Evolutionary conservation across 2,329 filamentous ascomycete species (phyloP).

Genomic region (Harringtonia lauricola): DNA sequence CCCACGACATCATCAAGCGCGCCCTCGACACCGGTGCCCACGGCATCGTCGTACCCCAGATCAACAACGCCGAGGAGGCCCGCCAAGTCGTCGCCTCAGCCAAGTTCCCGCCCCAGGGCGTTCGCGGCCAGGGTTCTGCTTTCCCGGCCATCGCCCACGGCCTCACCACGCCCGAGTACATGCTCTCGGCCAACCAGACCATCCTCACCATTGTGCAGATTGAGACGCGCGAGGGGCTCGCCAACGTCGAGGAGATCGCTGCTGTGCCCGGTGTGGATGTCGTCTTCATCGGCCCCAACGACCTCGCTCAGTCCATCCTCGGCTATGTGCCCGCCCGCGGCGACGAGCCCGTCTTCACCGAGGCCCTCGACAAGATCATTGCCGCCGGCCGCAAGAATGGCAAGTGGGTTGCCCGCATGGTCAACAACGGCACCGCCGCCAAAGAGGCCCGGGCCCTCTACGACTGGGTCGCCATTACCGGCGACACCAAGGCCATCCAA

Average conservation of each 20-base stretch:
- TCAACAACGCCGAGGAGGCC: conserved; percentile 34
- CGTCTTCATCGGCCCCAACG: conserved; percentile 33
- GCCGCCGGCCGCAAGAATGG: conserved; percentile 28
- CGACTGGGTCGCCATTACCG: conserved; percentile 33
- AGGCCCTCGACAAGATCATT: conserved; percentile 33
- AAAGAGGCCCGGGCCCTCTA: conserved; percentile 26
- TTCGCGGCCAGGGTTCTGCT: conserved; percentile 38
- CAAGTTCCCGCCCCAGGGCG: conserved; percentile 39
- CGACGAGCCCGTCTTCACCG: conserved; percentile 34
- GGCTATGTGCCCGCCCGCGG: conserved; percentile 33
- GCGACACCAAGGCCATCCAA: conserved; percentile 34
- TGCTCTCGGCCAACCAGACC: conserved; percentile 36
- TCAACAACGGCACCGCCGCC: conserved; percentile 29
- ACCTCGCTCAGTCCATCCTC: conserved; percentile 30
- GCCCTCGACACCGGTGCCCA: conserved; percentile 40
- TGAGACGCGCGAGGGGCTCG: conserved; percentile 29
- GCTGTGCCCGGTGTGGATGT: conserved; percentile 30
- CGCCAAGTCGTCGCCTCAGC: conserved; percentile 32
- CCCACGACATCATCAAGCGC: conserved; percentile 35
- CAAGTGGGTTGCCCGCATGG: conserved; percentile 38
- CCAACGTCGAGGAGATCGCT: conserved; percentile 32
- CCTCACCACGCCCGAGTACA: conserved; percentile 34
- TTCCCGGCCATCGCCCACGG: conserved; percentile 34
- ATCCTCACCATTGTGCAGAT: conserved; percentile 33
- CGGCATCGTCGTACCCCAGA: conserved; percentile 36